phyloP scores from a whole-genome alignment of 2,329 filamentous ascomycete species.

The Phialophora expanda region DNA sequence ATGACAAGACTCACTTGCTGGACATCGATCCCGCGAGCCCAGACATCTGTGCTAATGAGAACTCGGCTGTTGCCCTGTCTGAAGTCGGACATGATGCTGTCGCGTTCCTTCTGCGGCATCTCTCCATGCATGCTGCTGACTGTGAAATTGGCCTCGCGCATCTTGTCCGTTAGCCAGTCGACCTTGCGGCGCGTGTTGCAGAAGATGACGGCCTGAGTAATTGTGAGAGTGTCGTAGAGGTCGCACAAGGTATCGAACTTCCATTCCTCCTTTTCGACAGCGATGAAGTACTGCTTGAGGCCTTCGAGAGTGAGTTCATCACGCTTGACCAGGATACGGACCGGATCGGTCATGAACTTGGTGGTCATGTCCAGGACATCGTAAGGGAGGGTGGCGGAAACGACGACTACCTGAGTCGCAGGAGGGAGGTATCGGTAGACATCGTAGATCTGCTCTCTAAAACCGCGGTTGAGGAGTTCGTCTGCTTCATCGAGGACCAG shows the following conservation, averaged over 20 bases:
- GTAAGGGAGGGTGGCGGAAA: constrained; percentile 94
- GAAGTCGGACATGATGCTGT: constrained; percentile 99
- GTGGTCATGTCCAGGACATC: constrained; percentile 99
- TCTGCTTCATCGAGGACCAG: constrained; percentile 77
- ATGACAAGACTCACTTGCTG: constrained; percentile 98
- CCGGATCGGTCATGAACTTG: constrained; percentile 99
- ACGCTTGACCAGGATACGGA: constrained; percentile 96
- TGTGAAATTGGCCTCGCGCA: constrained; percentile 98
- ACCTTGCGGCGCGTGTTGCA: constrained; percentile 99
- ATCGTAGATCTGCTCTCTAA: constrained; percentile 98
- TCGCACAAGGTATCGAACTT: constrained; percentile 99
- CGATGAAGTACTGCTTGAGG: constrained; percentile 98
- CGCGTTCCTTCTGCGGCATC: constrained; percentile 97
- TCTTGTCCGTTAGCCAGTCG: constrained; percentile 99
- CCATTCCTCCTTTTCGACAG: constrained; percentile 99
- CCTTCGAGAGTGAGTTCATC: constrained; percentile 97
- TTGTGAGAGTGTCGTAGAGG: constrained; percentile 97
- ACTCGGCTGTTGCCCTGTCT: constrained; percentile 94
- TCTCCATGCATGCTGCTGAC: constrained; percentile 99
- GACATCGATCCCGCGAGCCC: constrained; percentile 97
- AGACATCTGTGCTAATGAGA: constrained; percentile 95
- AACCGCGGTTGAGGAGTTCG: constrained; percentile 86
- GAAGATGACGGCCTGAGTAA: constrained; percentile 99
- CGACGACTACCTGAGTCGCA: constrained; percentile 96
- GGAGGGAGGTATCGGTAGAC: constrained; percentile 96